A percentile compares a stretch with the other conserved stretches of the same genome.
Evolutionary conservation across 257 asterid species (phyloP).

Genomic region (Fraxinus americana): DNA sequence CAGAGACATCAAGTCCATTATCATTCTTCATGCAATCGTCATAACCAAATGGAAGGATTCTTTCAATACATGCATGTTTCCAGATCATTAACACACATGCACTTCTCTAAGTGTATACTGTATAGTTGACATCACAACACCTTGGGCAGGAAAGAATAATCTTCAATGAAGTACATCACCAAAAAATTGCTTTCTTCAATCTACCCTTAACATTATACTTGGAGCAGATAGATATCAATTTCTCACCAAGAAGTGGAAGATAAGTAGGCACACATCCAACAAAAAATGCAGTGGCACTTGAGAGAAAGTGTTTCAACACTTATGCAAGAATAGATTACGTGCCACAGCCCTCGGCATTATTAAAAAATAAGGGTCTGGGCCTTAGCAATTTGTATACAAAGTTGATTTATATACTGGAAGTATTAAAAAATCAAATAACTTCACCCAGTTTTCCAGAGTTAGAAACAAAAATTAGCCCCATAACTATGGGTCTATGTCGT

Average conservation of each 20-base stretch:
- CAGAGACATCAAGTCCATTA: background rate
- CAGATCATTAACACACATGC: background rate
- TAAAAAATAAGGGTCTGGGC: background rate
- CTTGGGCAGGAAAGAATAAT: background rate
- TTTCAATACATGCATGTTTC: background rate
- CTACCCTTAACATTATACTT: background rate
- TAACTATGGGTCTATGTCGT: no score
- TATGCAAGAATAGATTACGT: background rate
- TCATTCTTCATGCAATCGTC: background rate
- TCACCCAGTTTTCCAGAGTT: no score
- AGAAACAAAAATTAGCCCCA: no score
- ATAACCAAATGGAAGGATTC: background rate
- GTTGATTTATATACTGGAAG: no score
- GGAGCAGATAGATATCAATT: background rate
- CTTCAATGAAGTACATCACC: background rate
- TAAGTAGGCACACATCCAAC: background rate
- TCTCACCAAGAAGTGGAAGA: background rate
- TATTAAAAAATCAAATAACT: no score
- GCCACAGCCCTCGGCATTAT: background rate
- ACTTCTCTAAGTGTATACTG: background rate
- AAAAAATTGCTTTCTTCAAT: background rate
- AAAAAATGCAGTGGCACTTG: background rate
- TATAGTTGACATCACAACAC: background rate
- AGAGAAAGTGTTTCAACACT: background rate
- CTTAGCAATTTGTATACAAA: background rate